A percentile compares a stretch with the other conserved stretches of the same genome.
phyloP scores from a whole-genome alignment of 108 stramenopile genomes.

The Stephanodiscus minutulus region DNA sequence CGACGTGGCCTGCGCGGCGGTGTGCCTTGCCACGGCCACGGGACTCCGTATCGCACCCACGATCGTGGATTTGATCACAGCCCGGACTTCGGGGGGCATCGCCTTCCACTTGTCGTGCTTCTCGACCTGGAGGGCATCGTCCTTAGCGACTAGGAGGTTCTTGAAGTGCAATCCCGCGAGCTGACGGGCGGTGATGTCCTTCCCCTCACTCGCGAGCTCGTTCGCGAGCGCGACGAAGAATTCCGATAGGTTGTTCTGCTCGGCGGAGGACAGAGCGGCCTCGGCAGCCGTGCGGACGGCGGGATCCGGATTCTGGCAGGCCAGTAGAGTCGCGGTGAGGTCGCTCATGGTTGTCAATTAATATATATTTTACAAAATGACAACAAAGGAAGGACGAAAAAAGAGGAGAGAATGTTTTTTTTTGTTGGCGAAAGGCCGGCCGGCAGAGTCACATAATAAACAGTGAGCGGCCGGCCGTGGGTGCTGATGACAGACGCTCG shows the following conservation, averaged over 20 bases:
- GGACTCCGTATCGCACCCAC: slow-evolving; percentile 63
- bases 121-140: slow-evolving; percentile 61
- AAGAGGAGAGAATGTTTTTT: too few species aligned
- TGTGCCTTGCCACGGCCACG: slow-evolving; percentile 62
- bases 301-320: slow-evolving; percentile 49
- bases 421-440: too few species aligned
- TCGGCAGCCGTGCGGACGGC: slow-evolving; percentile 50
- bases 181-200: slow-evolving; percentile 64
- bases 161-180: slow-evolving; percentile 87
- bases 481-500: too few species aligned
- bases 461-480: too few species aligned
- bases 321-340: slow-evolving; percentile 44
- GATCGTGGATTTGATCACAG: slow-evolving; percentile 62
- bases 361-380: too few species aligned
- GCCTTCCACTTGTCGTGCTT: slow-evolving; percentile 75
- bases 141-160: slow-evolving; percentile 80
- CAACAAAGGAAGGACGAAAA: too few species aligned
- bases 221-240: slow-evolving; percentile 64
- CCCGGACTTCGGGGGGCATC: slow-evolving; percentile 52
- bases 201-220: slow-evolving; percentile 72
- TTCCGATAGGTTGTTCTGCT: slow-evolving; percentile 45
- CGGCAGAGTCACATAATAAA: too few species aligned
- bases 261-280: slow-evolving; percentile 37
- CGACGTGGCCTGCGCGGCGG: slow-evolving; percentile 83
- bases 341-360: slow-evolving; percentile 24